These are phyloP conservation scores for Linnemannia zychae DNA, from an alignment of 192 early-diverging fungal species.

Conservation along the genomic window DNA sequence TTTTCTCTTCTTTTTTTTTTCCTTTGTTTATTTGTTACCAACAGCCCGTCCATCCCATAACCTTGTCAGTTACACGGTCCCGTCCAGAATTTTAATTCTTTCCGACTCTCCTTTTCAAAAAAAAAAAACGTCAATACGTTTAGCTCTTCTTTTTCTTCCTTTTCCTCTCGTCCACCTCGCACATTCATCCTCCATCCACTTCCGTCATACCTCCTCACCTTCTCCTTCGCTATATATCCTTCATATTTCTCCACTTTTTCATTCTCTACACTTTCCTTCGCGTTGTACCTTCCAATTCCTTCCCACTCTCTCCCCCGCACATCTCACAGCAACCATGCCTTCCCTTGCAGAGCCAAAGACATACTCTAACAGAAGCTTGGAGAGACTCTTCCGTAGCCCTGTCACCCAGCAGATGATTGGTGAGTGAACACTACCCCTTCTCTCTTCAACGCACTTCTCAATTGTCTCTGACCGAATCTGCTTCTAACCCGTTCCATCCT, in stretches of 20 bases:
- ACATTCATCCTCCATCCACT: not conserved
- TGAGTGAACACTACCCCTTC: conserved; percentile 7
- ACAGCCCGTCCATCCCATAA: conserved; percentile 6
- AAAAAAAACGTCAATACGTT: not conserved
- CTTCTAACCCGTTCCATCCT: not conserved
- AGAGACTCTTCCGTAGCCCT: conserved; percentile 51
- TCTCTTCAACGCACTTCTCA: not conserved
- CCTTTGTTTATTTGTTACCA: not conserved
- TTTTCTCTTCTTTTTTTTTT: not conserved
- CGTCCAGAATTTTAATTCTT: conserved; percentile 58
- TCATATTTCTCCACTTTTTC: not conserved
- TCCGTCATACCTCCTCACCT: not conserved
- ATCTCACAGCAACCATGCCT: conserved; percentile 34
- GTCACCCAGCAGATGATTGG: conserved; percentile 58
- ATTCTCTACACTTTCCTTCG: not conserved
- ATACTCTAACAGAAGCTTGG: conserved; percentile 48
- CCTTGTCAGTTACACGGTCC: conserved; percentile 30
- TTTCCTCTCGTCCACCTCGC: too few relatives aligned
- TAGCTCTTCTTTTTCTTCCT: not conserved
- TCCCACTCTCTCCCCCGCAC: not conserved
- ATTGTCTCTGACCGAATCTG: not conserved
- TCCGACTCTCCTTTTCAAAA: conserved; percentile 16
- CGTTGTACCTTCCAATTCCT: not conserved
- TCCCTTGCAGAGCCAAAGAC: conserved; percentile 53
- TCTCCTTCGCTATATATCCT: not conserved